Evolutionary conservation across 176 grass and related monocot species (phyloP).

Genomic region (Oryza australiensis): DNA sequence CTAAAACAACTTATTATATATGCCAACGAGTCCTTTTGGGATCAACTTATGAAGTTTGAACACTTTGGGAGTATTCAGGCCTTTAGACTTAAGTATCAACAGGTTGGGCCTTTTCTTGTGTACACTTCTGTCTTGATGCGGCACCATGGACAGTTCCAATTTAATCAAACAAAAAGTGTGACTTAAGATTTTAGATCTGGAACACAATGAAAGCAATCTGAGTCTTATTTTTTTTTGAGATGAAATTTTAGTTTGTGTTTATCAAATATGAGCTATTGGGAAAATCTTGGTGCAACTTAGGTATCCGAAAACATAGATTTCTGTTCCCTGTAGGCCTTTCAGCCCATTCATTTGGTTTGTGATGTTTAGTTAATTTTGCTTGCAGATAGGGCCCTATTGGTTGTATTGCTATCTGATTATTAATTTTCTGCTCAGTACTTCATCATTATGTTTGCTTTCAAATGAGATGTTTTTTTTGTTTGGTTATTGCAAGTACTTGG

Average conservation of each 20-base stretch:
- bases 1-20: slow-evolving; percentile 76
- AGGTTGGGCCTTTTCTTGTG: slow-evolving; percentile 58
- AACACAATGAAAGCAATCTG: not conserved
- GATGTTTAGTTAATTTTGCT: slow-evolving; percentile 8
- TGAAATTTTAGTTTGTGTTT: not conserved
- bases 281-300: not conserved
- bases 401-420: not conserved
- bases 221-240: not conserved
- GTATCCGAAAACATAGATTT: not conserved
- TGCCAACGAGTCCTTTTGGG: slow-evolving; percentile 71
- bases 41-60: slow-evolving; percentile 77
- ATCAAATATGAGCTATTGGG: not conserved
- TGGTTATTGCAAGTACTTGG: slow-evolving; percentile 63
- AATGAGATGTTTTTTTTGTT: slow-evolving; percentile 27
- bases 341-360: not conserved
- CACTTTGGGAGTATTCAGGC: slow-evolving; percentile 79
- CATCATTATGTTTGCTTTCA: slow-evolving; percentile 13
- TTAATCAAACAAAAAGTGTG: not conserved
- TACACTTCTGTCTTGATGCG: slow-evolving; percentile 14
- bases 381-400: not conserved
- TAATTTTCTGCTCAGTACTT: slow-evolving; percentile 26
- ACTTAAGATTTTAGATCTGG: not conserved
- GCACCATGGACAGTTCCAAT: not conserved
- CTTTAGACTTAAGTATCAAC: slow-evolving; percentile 91
- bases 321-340: not conserved